phyloP scores from a whole-genome alignment of 2,329 filamentous ascomycete species.

The Lachnum nothofagi region DNA sequence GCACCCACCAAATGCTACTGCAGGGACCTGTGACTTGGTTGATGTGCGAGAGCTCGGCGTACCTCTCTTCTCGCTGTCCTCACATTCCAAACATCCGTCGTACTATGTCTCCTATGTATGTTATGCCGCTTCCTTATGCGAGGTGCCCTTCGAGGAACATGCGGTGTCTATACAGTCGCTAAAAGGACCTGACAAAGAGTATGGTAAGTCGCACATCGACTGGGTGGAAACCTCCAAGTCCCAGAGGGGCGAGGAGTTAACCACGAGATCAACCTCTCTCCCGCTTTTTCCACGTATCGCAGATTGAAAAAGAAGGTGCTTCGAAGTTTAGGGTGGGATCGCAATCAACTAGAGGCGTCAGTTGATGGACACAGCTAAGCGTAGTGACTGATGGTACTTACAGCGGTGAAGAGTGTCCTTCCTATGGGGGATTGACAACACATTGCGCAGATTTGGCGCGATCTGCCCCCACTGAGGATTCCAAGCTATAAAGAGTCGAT shows the following conservation, averaged over 20 bases:
- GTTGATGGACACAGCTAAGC: conserved; percentile 10
- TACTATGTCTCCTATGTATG: too few species aligned
- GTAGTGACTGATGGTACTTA: not conserved
- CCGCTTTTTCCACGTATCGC: too few species aligned
- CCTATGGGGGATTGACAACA: conserved; percentile 28
- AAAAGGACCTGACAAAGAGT: not conserved
- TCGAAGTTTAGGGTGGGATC: too few species aligned
- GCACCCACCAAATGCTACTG: too few species aligned
- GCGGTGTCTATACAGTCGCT: not conserved
- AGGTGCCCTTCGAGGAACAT: not conserved
- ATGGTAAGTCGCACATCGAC: not conserved
- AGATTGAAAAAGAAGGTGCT: not conserved
- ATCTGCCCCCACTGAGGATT: conserved; percentile 18
- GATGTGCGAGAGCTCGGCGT: too few species aligned
- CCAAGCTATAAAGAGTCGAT: conserved; percentile 17
- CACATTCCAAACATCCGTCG: too few species aligned
- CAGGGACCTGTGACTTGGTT: too few species aligned
- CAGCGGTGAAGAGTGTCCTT: conserved; percentile 6
- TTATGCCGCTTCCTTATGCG: not conserved
- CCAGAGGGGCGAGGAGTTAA: too few species aligned
- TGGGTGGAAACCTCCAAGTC: not conserved
- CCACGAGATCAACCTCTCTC: too few species aligned
- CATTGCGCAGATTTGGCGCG: conserved; percentile 26
- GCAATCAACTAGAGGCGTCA: conserved; percentile 23
- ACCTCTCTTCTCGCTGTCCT: too few species aligned